Conservation (phyloP, 2,329 filamentous ascomycete genomes). For the Aspergillus costaricaensis region DNA sequence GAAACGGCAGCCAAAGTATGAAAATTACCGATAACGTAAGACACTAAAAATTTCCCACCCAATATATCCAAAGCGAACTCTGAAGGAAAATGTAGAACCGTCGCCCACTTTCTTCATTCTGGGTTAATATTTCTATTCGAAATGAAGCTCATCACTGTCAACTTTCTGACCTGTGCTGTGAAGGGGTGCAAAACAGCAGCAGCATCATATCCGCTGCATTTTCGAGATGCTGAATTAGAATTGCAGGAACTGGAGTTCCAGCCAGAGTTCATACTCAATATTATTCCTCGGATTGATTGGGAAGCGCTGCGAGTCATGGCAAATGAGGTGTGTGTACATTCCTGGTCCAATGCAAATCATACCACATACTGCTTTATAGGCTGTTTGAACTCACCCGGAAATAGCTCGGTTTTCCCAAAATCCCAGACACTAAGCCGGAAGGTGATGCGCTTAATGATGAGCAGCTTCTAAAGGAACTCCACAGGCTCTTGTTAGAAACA, state of each 20-base stretch:
- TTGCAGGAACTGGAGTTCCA: slow-evolving; percentile 81
- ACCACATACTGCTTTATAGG: background rate
- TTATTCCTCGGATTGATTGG: slow-evolving; percentile 89
- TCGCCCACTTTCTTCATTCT: background rate
- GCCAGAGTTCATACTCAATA: slow-evolving; percentile 75
- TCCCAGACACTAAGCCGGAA: slow-evolving; percentile 66
- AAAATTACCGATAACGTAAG: background rate
- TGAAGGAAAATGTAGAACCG: background rate
- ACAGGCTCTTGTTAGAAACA: slow-evolving; percentile 83
- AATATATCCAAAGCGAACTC: background rate
- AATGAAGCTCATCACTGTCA: slow-evolving; percentile 96
- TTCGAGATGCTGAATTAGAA: slow-evolving; percentile 86
- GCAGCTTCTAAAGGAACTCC: slow-evolving; percentile 73
- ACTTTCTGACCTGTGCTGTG: slow-evolving; percentile 94
- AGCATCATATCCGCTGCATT: slow-evolving; percentile 84
- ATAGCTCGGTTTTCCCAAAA: slow-evolving; percentile 77
- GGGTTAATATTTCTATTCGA: background rate
- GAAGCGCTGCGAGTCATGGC: slow-evolving; percentile 72
- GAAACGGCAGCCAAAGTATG: background rate
- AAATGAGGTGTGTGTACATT: slow-evolving; percentile 55
- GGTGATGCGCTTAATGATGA: slow-evolving; percentile 66
- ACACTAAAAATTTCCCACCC: background rate
- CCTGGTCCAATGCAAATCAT: background rate
- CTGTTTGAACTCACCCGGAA: slow-evolving; percentile 10
- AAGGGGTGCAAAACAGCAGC: slow-evolving; percentile 87